Conservation (phyloP, 345 rosid genomes). For the Populus nigra region DNA sequence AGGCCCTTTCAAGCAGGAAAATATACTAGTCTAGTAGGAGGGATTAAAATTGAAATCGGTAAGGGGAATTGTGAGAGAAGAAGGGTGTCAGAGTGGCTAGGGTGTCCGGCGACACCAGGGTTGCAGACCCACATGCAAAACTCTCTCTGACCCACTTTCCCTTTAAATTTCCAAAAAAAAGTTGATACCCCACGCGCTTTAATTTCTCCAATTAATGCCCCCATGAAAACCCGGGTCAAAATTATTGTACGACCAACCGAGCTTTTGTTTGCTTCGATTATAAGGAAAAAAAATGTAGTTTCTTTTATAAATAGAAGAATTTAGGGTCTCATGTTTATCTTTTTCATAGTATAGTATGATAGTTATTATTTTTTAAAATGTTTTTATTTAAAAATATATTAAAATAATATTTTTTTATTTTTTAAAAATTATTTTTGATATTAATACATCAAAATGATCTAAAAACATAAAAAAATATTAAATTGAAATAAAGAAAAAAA, state of each 20-base stretch:
- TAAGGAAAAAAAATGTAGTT: no score
- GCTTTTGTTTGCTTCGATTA: no score
- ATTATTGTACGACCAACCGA: not conserved
- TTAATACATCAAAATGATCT: no score
- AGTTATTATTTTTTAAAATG: no score
- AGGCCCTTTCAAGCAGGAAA: conserved; percentile 8
- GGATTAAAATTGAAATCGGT: not conserved
- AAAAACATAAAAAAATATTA: no score
- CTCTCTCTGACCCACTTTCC: not conserved
- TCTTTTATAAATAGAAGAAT: no score
- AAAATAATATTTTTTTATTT: no score
- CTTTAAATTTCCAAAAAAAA: not conserved
- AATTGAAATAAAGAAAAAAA: no score
- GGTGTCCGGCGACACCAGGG: conserved; percentile 42
- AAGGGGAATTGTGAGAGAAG: conserved; percentile 13
- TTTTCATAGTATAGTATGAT: no score
- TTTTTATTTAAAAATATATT: no score
- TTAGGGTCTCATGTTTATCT: no score
- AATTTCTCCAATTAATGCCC: not conserved
- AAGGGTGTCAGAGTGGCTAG: conserved; percentile 39
- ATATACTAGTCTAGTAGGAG: conserved; percentile 6
- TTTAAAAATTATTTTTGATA: no score
- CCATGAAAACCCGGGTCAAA: not conserved
- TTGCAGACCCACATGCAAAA: conserved; percentile 40
- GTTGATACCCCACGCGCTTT: conserved; percentile 3